Evolutionary conservation across 192 early-diverging fungal genomes (phyloP).

Genomic region (Coemansia reversa): DNA sequence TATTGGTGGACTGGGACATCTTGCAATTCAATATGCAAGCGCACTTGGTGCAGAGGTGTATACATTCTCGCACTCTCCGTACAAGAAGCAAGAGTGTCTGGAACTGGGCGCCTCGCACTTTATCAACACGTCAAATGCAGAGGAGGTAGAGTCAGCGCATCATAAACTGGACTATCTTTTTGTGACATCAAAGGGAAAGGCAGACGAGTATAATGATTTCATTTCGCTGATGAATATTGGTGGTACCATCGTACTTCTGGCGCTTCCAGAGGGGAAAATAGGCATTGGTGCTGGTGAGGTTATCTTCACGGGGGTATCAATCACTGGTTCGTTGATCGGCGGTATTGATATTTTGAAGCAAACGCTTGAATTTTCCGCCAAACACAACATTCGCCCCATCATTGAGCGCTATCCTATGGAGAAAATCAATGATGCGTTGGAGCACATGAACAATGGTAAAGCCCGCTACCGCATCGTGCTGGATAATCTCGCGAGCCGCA

Average conservation of each 20-base stretch:
- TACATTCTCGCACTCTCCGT: constrained; percentile 57
- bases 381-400: constrained; percentile 64
- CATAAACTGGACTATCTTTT: constrained; percentile 45
- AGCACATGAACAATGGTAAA: constrained; percentile 56
- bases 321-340: constrained; percentile 70
- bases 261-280: constrained; percentile 50
- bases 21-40: constrained; percentile 64
- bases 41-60: constrained; percentile 54
- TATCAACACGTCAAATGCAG: constrained; percentile 29
- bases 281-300: constrained; percentile 43
- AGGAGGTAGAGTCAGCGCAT: constrained; percentile 23
- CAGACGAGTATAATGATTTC: constrained; percentile 37
- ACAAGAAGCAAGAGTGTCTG: constrained; percentile 59
- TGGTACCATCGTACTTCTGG: constrained; percentile 56
- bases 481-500: neutral
- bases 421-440: constrained; percentile 61
- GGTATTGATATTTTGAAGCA: constrained; percentile 58
- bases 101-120: constrained; percentile 63
- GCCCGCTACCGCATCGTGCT: constrained; percentile 72
- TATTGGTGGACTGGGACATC: constrained; percentile 75
- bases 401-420: constrained; percentile 66
- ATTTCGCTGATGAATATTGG: constrained; percentile 47
- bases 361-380: constrained; percentile 68
- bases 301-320: constrained; percentile 42
- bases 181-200: constrained; percentile 32